Evolutionary conservation across 768 basidiomycete genomes (phyloP).

Genomic region (Rhizopogon sp.): DNA sequence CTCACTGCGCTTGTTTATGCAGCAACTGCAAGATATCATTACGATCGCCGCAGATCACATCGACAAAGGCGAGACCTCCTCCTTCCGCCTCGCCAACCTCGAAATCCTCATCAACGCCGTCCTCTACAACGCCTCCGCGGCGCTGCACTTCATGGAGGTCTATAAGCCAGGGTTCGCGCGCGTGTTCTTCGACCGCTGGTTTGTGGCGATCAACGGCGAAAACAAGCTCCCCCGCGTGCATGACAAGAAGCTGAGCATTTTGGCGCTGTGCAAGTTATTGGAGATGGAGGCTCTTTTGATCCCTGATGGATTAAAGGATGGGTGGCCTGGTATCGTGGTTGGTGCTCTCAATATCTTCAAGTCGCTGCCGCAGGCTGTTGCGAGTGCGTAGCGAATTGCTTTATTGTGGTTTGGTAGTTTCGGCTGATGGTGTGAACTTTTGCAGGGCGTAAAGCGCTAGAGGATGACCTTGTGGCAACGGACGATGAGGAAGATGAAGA

Average conservation of each 20-base stretch:
- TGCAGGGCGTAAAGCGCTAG: conserved; percentile 56
- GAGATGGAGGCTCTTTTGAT: conserved; percentile 58
- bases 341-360: conserved; percentile 73
- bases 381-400: conserved; percentile 42
- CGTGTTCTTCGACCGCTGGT: conserved; percentile 84
- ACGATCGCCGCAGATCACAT: no score
- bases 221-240: conserved; percentile 76
- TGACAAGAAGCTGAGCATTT: conserved; percentile 81
- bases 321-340: conserved; percentile 75
- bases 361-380: conserved; percentile 70
- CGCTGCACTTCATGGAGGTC: conserved; percentile 70
- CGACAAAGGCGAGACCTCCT: no score
- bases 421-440: conserved; percentile 2
- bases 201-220: conserved; percentile 58
- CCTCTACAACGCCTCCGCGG: no score
- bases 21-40: conserved; percentile 75
- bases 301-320: conserved; percentile 56
- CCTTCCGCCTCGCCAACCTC: conserved; percentile 74
- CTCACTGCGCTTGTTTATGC: not conserved
- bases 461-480: conserved; percentile 41
- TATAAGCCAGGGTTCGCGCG: conserved; percentile 54
- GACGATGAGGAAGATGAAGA: conserved; percentile 39
- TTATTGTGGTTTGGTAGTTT: not conserved
- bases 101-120: conserved; percentile 84
- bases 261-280: conserved; percentile 72